Conservation (phyloP, 1,284 basidiomycete genomes). For the Bjerkandera adusta region DNA sequence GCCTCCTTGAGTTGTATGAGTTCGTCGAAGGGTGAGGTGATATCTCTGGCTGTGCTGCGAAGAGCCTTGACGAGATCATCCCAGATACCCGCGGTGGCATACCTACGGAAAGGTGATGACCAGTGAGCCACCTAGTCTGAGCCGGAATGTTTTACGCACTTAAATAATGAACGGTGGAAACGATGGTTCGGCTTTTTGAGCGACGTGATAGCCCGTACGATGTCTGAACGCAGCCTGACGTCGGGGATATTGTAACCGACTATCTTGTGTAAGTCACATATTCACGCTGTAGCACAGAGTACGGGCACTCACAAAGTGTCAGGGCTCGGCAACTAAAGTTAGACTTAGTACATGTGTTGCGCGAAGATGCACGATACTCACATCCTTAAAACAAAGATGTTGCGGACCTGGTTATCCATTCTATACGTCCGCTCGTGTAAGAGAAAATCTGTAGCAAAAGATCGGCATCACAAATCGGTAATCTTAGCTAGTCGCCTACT, state of each 20-base stretch:
- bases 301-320: background rate
- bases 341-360: slow-evolving; percentile 22
- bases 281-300: background rate
- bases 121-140: too few species aligned
- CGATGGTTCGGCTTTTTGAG: slow-evolving; percentile 24
- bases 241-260: slow-evolving; percentile 41
- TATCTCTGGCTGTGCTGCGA: slow-evolving; percentile 22
- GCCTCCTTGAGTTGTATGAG: slow-evolving; percentile 34
- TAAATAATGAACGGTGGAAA: too few species aligned
- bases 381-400: slow-evolving; percentile 40
- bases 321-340: slow-evolving; percentile 22
- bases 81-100: slow-evolving; percentile 35
- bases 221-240: slow-evolving; percentile 23
- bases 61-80: slow-evolving; percentile 29
- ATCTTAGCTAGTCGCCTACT: too few species aligned
- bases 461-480: too few species aligned
- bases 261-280: slow-evolving; percentile 17
- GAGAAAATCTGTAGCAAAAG: slow-evolving; percentile 22
- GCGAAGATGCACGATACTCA: slow-evolving; percentile 26
- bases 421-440: slow-evolving; percentile 1
- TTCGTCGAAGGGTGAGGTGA: slow-evolving; percentile 34
- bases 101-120: slow-evolving; percentile 34
- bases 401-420: slow-evolving; percentile 21
- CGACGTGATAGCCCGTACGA: slow-evolving; percentile 27
- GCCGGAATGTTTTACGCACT: too few species aligned